These are phyloP conservation scores for Copromyces sp. DNA, from an alignment of 495 filamentous ascomycete genomes.

Conservation along the genomic window DNA sequence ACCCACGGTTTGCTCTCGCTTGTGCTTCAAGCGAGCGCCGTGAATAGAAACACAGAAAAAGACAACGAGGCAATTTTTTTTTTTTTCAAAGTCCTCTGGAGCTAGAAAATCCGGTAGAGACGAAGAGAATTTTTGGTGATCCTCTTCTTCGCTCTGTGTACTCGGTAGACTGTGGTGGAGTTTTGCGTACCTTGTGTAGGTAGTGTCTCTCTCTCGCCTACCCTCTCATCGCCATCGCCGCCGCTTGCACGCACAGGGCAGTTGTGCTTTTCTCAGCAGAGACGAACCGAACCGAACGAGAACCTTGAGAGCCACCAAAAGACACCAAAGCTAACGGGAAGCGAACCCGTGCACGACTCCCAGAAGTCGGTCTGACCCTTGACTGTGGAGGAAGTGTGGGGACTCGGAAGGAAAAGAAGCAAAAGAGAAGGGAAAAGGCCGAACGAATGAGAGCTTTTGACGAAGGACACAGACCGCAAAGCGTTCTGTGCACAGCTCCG, in stretches of 20 bases:
- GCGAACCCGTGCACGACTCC: neutral
- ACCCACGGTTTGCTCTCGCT: neutral
- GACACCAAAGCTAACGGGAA: neutral
- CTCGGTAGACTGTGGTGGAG: neutral
- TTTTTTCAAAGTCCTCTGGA: neutral
- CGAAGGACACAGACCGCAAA: neutral
- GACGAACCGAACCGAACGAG: neutral
- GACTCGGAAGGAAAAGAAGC: neutral
- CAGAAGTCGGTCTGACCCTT: neutral
- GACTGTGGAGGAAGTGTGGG: neutral
- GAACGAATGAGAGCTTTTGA: neutral
- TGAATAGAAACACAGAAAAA: neutral
- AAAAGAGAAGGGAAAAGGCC: neutral
- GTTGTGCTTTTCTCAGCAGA: neutral
- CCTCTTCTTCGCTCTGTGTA: neutral
- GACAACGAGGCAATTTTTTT: neutral
- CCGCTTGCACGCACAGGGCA: neutral
- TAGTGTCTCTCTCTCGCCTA: neutral
- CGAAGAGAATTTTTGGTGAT: neutral
- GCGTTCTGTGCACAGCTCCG: neutral
- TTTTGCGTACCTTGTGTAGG: neutral
- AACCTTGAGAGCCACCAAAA: neutral
- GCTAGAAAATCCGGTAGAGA: neutral
- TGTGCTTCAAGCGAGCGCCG: neutral
- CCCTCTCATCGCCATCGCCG: neutral